Evolutionary conservation across 805 yeast species (phyloP), one percentile per base, ranked within the genome.

Genomic region (Ogataea salicorniae): DNA sequence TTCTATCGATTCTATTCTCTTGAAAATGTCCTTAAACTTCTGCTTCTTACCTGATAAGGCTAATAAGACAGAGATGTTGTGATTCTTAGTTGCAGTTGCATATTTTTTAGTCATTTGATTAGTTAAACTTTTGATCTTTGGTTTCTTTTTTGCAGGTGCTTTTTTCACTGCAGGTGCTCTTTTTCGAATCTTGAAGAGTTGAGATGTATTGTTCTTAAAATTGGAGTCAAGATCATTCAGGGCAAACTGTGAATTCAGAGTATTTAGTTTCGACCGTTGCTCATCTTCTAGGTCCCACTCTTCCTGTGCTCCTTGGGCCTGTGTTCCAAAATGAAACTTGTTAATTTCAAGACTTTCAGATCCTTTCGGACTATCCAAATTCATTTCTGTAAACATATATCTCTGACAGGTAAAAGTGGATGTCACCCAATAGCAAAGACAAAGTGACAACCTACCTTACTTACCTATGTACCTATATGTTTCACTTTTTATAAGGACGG

Each of bases 31-130:
- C 34, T 54, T 56, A 18, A 57, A 57, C 42, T 61, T 63, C 13
- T 56, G 55, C 45, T 62, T 65, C 50, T 62, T 63, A 0, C 68
- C 69, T 0, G 68, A 61, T 9, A 65, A 46, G 1, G 63, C 54
- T 29, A 54, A 35, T n/a, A 64, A 43, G 7, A 64, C 45, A 2
- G 64, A 47, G 9, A 52, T 37, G 17, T 54, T 52, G 18, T 42
- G 43, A 20, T 34, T 42, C 15, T 34, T 26, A 8, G 16, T 23
- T 13, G 23, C 13, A 9, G 34, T 37, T 9, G 53, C 56, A 47
- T 60, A 53, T 39, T 56, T 55, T 18, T 50, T 52, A 6, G 58
- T 46, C 53, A 59, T 58, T 31, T 58, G 56, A 20, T 54, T 54
- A 5, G 61, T 57, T n/a, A 61, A 46, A 38, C 61, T 58, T 42